Base-by-base conservation (phyloP, 2,329 filamentous ascomycete species). In the Tolypocladium album region DNA sequence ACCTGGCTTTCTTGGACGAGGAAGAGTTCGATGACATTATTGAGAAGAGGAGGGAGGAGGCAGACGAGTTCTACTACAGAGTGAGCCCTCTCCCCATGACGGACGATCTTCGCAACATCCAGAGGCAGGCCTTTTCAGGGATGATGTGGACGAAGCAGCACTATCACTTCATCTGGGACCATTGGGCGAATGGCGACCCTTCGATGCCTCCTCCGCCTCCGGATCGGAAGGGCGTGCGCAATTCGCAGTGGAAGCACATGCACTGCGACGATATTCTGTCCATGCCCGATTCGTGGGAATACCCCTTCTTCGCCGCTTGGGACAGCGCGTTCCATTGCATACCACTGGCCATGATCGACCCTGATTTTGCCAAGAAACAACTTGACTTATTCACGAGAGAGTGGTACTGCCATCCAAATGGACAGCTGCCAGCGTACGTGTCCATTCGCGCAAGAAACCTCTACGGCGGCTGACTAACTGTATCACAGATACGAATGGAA, bases 111-210 rank as follows among this genome's bases (percentile, higher is more conserved):
- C 88, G 92, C 66, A 97, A 95, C 73, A 94, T 97, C 66, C 94
- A 97, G 75, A 85, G 93, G 66, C 92, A 97, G 73, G 94, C 93
- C 4, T 89, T 97, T 65, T 87, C 92, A 0, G 93, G 94, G 59
- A 97, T 97, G 93, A 88, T 97, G 82, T 97, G 93, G 93, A 95
- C 89, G 64, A 97, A 97, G 74, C 93, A 97, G 73, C 90, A 91
- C 75, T 97, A 97, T 73, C 85, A 95, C 71, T 97, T 97, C 74
- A 86, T 97, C 67, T 97, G 92, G 91, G 92, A 97, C 65, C 89
- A 97, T 71, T 97, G 93, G 93, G 92, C 92, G 34, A 96, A 96
- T 64, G 93, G 93, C 58, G 93, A 97, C 70, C 92, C 92, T 13
- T 83, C 82, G 56, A 90, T 92, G 79, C 91, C 92, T 52, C 89